Percentiles rank a stretch among this genome's conserved stretches.
Conservation (phyloP, 1,284 basidiomycete genomes). For the Ganoderma meredithae region DNA sequence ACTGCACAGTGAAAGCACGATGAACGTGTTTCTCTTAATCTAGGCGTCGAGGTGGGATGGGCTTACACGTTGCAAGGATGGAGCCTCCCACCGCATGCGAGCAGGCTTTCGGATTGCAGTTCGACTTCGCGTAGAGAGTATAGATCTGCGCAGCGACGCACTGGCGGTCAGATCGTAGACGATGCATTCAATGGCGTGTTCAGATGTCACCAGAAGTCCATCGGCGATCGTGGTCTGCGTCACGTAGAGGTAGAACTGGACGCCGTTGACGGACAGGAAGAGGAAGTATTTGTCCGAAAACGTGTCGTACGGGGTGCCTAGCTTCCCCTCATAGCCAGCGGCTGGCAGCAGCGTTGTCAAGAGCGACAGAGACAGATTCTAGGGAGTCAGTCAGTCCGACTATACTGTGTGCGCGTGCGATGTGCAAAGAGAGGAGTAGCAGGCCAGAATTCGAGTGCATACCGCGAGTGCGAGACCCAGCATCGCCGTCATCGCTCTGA, state of each 20-base stretch:
- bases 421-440: too few relatives aligned
- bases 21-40: neutral
- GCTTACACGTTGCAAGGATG: constrained; percentile 3
- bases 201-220: neutral
- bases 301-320: neutral
- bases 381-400: too few relatives aligned
- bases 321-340: neutral
- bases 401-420: too few relatives aligned
- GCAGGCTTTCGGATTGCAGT: neutral
- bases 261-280: neutral
- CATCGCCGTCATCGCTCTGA: neutral
- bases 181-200: neutral
- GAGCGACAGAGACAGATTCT: neutral
- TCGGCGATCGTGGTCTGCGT: neutral
- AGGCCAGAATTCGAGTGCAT: neutral
- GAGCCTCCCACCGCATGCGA: neutral
- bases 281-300: constrained; percentile 1
- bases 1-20: neutral
- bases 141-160: neutral
- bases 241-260: constrained; percentile 5
- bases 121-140: neutral
- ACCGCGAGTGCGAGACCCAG: neutral
- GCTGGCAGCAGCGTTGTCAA: neutral
- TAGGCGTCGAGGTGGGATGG: neutral
- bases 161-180: neutral